These are phyloP conservation scores for Penicillium flavigenum DNA, from an alignment of 495 filamentous ascomycete genomes.

Conservation along the genomic window DNA sequence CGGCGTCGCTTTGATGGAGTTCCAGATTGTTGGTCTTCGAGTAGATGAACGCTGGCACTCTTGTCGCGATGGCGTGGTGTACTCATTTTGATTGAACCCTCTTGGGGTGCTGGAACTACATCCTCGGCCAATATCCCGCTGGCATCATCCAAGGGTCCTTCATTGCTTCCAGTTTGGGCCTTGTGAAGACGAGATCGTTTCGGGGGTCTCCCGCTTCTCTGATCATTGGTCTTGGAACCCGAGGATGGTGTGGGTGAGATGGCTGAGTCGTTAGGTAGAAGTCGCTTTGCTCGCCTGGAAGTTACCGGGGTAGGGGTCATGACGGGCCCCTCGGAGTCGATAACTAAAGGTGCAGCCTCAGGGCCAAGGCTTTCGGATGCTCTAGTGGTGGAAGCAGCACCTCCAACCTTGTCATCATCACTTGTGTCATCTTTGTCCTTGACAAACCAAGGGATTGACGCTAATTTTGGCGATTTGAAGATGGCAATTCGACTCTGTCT, in stretches of 20 bases:
- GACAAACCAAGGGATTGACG: slow-evolving; percentile 41
- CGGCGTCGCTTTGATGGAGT: slow-evolving; percentile 14
- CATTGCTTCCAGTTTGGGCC: background rate
- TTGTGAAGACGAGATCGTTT: slow-evolving; percentile 7
- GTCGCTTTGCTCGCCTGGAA: background rate
- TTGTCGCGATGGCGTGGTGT: background rate
- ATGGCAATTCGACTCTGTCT: slow-evolving; percentile 49
- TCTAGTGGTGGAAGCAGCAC: background rate
- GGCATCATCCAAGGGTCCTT: background rate
- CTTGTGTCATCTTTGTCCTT: slow-evolving; percentile 2
- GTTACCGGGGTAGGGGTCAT: background rate
- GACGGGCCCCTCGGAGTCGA: background rate
- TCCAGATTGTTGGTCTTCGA: slow-evolving; percentile 1
- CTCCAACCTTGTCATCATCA: slow-evolving; percentile 9
- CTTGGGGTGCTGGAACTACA: background rate
- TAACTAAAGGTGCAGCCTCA: background rate
- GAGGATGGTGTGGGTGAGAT: background rate
- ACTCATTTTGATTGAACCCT: background rate
- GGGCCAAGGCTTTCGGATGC: background rate
- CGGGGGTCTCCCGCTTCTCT: background rate
- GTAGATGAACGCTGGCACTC: slow-evolving; percentile 3
- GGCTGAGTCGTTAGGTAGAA: background rate
- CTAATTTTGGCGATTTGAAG: slow-evolving; percentile 47
- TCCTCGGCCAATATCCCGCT: background rate
- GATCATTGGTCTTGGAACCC: background rate